Evolutionary conservation across 257 asterid species (phyloP), one percentile per base, ranked within the genome.

Genomic region (Rauvolfia tetraphylla): DNA sequence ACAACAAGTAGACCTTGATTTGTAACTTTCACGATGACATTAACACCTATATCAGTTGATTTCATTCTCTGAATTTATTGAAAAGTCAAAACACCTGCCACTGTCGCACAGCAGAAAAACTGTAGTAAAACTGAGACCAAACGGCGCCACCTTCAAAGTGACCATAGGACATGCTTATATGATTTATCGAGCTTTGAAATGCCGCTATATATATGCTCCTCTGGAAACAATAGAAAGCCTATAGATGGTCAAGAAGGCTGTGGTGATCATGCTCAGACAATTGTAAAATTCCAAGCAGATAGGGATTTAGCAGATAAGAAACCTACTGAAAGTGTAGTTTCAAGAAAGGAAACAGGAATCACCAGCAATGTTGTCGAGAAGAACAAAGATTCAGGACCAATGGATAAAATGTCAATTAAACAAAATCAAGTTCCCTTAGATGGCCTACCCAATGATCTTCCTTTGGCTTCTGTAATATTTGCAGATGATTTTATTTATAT

Each of bases 151-250:
- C n/a, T n/a, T n/a, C n/a, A 57, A 51, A 81, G 57, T 75, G 89
- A 84, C 70, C 74, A 80, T 53, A 82, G 85, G 71, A 48, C 71
- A 23, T 41, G 56, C 72, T 84, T 81, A 69, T 71, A 25, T 48
- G 90, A 88, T 65, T 66, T 86, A 81, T 85, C 89, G 9, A 46
- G 15, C 74, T 88, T 81, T 83, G 96, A 92, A 89, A 77, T 75
- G 84, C 84, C 36, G 58, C 77, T 70, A 71, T 27, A 17, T 48
- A 56, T 22, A 53, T 51, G 39, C 53, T 48, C 46, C 33, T 23
- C 66, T 73, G 66, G 15, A 27, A n/a, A 56, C 54, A 65, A 33
- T 67, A 12, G 18, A 39, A n/a, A 38, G 41, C 3, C 23, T 34
- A 25, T 38, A 29, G 74, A 68, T 31, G 71, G 31, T 5, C 78